Evolutionary conservation across 129 eudicot species (phyloP), one percentile per base, ranked within the genome.

Genomic region (Escallonia rubra): DNA sequence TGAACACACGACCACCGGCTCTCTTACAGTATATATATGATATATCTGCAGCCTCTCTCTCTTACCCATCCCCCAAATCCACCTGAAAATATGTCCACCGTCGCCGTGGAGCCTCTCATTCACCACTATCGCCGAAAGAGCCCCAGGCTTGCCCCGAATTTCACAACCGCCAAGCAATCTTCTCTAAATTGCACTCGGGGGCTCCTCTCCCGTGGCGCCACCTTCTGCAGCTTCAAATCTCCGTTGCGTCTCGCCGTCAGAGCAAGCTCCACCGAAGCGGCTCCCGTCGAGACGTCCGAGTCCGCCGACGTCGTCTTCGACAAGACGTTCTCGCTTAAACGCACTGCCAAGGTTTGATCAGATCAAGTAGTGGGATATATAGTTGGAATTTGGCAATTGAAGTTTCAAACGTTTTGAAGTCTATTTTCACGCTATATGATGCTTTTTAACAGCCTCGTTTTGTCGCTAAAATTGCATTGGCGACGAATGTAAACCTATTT

Each of bases 301-400:
- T 53, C 86, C 45, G 42, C 75, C 48, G 80, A 86, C 23, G 82
- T 86, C 68, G 62, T 78, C 10, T 84, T 73, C 66, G 48, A 56
- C 40, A 74, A 84, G 60, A 80, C 78, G 9, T 93, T 78, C 66
- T 74, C 74, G 0, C 42, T 93, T 48, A 76, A 73, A 74, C 85
- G 91, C 56, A 45, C 80, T 47, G 44, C 80, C 65, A 93, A 80
- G 95, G 98, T 90, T 63, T 71, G 53, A 43, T 48, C 58, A 9
- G 34, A 23, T 23, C 34, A 23, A 23, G 34, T 23, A 23, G 34
- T 23, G 34, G 34, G 34, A 23, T 23, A 0, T 1, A 23, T 23
- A 23, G 34, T 23, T 23, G 34, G 34, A 23, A 23, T 23, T 23
- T 23, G 34, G 34, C 34, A 23, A 1, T 23, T 23, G 34, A 23